Conservation (phyloP, 192 early-diverging fungal species). For the Linnemannia elongata region DNA sequence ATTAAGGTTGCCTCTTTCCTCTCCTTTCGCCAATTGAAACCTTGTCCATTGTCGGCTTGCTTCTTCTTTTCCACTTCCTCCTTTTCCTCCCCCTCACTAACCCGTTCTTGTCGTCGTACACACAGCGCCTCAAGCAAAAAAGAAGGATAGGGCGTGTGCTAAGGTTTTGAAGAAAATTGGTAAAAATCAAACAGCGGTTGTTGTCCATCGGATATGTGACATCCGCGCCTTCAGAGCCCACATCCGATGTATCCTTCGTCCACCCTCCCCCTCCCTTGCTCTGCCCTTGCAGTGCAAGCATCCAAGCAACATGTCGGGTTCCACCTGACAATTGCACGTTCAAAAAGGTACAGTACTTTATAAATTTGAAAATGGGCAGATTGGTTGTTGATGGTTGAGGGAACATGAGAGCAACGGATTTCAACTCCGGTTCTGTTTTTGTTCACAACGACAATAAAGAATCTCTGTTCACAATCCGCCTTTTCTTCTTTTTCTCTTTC, state of each 20-base stretch:
- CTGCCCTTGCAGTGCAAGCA: not conserved
- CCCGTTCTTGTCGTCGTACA: not conserved
- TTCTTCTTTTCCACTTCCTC: not conserved
- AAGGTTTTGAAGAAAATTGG: not conserved
- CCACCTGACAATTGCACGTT: no score
- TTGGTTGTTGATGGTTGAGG: not conserved
- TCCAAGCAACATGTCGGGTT: not conserved
- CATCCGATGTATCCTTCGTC: not conserved
- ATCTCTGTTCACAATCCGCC: not conserved
- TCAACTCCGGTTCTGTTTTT: not conserved
- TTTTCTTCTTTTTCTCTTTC: not conserved
- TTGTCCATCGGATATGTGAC: not conserved
- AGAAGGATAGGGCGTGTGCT: not conserved
- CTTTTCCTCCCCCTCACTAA: not conserved
- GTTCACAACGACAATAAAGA: not conserved
- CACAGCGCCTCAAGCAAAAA: not conserved
- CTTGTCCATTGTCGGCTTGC: not conserved
- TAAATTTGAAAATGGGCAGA: no score
- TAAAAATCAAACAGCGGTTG: not conserved
- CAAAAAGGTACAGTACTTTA: no score
- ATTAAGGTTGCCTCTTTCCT: no score
- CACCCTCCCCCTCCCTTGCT: no score
- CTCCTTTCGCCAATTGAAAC: not conserved
- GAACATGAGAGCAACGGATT: not conserved
- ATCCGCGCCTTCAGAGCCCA: not conserved